phyloP scores from a whole-genome alignment of 345 rosid genomes.

The Luvunga scandens region DNA sequence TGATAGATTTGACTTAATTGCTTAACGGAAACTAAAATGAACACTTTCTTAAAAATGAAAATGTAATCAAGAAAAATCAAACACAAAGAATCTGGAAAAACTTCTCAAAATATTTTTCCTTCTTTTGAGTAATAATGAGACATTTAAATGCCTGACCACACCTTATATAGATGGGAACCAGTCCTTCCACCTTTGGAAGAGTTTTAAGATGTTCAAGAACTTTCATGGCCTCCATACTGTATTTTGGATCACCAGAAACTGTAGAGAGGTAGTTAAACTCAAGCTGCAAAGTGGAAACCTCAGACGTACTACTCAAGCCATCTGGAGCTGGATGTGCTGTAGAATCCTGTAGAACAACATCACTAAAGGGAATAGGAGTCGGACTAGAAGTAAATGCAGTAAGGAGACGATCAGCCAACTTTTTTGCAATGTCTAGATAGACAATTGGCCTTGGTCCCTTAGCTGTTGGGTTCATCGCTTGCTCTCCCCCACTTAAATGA shows the following conservation, averaged over 20 bases:
- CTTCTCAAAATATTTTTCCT: background rate
- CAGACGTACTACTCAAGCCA: conserved; percentile 92
- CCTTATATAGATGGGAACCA: conserved; percentile 97
- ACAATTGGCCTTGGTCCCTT: conserved; percentile 66
- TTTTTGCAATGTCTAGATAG: conserved; percentile 77
- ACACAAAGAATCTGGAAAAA: background rate
- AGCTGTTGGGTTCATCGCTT: conserved; percentile 39
- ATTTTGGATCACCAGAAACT: conserved; percentile 87
- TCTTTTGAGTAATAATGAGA: background rate
- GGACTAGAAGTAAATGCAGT: conserved; percentile 85
- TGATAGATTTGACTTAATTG: background rate
- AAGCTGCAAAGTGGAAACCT: conserved; percentile 90
- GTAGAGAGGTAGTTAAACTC: conserved; percentile 91
- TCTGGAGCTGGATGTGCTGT: conserved; percentile 84
- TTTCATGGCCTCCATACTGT: conserved; percentile 83
- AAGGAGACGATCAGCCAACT: conserved; percentile 84
- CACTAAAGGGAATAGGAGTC: conserved; percentile 79
- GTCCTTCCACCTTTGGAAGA: conserved; percentile 85
- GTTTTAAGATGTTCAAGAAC: conserved; percentile 81
- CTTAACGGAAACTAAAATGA: background rate
- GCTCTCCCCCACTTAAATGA: conserved; percentile 86
- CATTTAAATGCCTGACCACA: conserved; percentile 19
- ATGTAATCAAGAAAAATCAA: background rate
- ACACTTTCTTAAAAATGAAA: background rate
- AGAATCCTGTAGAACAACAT: conserved; percentile 69